These are phyloP conservation scores for Glarea lozoyensis DNA, from an alignment of 495 filamentous ascomycete genomes.

Conservation along the genomic window DNA sequence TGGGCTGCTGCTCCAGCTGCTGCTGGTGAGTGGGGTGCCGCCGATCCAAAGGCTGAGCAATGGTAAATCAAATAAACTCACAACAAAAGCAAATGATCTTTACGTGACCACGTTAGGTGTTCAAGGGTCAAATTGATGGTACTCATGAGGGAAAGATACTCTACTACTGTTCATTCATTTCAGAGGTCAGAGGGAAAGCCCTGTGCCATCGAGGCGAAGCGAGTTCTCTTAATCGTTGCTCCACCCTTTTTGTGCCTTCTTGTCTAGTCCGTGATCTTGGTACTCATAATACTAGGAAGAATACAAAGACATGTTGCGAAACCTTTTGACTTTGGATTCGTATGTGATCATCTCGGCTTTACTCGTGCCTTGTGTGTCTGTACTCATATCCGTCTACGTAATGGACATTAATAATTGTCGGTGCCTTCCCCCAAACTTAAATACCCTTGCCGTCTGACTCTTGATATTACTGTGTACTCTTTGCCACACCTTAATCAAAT, in stretches of 20 bases:
- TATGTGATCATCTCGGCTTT: no score
- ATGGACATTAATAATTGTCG: no score
- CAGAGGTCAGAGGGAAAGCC: conserved; percentile 79
- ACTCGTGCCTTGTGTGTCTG: no score
- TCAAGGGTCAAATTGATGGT: conserved; percentile 46
- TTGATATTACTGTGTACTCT: no score
- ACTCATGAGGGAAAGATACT: conserved; percentile 99
- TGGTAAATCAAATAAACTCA: conserved; percentile 17
- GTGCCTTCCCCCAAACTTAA: no score
- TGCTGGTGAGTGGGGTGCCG: conserved; percentile 32
- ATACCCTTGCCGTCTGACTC: no score
- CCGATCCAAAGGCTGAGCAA: conserved; percentile 17
- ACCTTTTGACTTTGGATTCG: no score
- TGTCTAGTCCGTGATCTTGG: background rate
- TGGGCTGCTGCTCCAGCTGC: conserved; percentile 49
- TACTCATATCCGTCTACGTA: no score
- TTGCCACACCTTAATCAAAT: no score
- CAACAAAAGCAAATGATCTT: conserved; percentile 5
- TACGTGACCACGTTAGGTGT: conserved; percentile 6
- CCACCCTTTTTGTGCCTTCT: conserved; percentile 25
- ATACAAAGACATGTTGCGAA: background rate
- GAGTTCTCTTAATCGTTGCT: conserved; percentile 47
- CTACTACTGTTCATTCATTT: conserved; percentile 37
- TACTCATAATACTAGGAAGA: background rate
- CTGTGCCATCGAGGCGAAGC: conserved; percentile 50